Percentiles rank a stretch among this genome's conserved stretches.
phyloP scores from a whole-genome alignment of 2,329 filamentous ascomycete genomes.

The Fusarium domesticum region DNA sequence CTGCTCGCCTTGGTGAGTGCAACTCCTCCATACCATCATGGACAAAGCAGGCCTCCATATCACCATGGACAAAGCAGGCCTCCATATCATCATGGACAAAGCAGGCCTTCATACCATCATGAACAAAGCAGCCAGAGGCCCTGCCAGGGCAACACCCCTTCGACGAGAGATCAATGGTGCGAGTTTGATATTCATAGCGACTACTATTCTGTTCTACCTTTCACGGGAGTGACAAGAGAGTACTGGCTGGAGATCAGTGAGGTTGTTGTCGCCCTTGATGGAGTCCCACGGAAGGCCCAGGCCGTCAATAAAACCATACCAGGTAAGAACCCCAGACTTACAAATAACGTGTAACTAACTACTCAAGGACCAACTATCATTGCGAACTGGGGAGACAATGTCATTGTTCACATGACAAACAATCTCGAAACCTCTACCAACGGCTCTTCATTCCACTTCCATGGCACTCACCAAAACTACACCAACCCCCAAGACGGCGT shows the following conservation, averaged over 20 bases:
- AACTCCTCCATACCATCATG: conserved; percentile 5
- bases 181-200: conserved; percentile 48
- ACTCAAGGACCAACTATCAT: conserved; percentile 49
- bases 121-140: conserved; percentile 4
- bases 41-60: conserved; percentile 8
- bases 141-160: conserved; percentile 31
- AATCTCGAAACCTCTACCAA: conserved; percentile 42
- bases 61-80: conserved; percentile 6
- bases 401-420: conserved; percentile 55
- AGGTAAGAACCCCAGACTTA: conserved; percentile 27
- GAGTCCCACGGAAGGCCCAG: conserved; percentile 39
- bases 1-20: conserved; percentile 5
- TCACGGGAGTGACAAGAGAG: conserved; percentile 51
- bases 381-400: conserved; percentile 49
- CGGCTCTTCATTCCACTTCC: conserved; percentile 61
- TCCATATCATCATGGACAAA: conserved; percentile 1
- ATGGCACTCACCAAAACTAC: conserved; percentile 57
- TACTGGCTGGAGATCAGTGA: conserved; percentile 46
- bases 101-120: conserved; percentile 8
- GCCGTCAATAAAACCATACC: conserved; percentile 59
- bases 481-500: conserved; percentile 58
- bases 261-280: conserved; percentile 44
- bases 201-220: conserved; percentile 40
- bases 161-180: conserved; percentile 42
- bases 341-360: neutral